Conservation (phyloP, 768 basidiomycete genomes). For the Leucocoprinus sp. region DNA sequence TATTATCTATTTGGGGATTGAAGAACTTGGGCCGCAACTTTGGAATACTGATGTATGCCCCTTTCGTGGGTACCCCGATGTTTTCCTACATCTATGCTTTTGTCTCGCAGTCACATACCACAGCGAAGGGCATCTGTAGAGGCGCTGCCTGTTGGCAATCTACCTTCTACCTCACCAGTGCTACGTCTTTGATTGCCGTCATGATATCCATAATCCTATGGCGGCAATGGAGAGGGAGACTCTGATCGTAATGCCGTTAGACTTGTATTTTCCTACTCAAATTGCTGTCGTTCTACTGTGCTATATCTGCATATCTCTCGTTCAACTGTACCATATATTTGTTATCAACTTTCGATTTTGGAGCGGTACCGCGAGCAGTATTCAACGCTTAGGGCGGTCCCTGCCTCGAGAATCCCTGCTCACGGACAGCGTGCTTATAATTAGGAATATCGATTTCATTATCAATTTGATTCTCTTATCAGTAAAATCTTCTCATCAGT, state of each 20-base stretch:
- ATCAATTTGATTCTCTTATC: background rate
- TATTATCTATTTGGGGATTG: conserved; percentile 66
- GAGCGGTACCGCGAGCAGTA: too few species aligned
- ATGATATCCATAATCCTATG: conserved; percentile 42
- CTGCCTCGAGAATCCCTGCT: too few species aligned
- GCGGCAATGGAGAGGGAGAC: conserved; percentile 51
- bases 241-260: conserved; percentile 27
- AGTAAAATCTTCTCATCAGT: background rate
- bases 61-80: conserved; percentile 64
- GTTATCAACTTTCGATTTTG: background rate
- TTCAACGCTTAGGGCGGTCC: too few species aligned
- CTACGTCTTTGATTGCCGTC: conserved; percentile 36
- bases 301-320: background rate
- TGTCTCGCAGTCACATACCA: conserved; percentile 43
- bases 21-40: conserved; percentile 70
- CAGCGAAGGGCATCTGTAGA: conserved; percentile 37
- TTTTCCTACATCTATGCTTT: conserved; percentile 80
- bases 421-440: too few species aligned
- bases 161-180: conserved; percentile 52
- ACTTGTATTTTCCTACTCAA: background rate
- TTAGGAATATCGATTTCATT: too few species aligned
- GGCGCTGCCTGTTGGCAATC: conserved; percentile 57
- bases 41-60: conserved; percentile 65
- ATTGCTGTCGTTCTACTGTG: conserved; percentile 7
- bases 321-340: background rate